Conservation (phyloP, 2,329 filamentous ascomycete species). For the Cladobotryum protrusum region DNA sequence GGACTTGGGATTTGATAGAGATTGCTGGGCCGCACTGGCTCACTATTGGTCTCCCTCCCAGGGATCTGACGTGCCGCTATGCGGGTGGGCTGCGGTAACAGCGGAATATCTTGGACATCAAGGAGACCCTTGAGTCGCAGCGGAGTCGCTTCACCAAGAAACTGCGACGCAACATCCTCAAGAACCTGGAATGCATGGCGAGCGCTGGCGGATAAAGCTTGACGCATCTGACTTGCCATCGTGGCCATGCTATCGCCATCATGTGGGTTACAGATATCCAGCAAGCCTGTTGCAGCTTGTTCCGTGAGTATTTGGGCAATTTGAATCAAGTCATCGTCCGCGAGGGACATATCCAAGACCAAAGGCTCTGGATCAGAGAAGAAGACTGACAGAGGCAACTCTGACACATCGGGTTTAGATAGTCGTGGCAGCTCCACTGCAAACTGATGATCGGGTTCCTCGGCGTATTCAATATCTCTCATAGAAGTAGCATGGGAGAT, state of each 20-base stretch:
- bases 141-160: constrained; percentile 35
- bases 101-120: constrained; percentile 52
- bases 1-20: constrained; percentile 61
- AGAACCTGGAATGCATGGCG: constrained; percentile 45
- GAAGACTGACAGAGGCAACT: constrained; percentile 47
- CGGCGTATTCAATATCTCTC: constrained; percentile 41
- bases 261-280: constrained; percentile 29
- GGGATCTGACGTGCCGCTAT: constrained; percentile 43
- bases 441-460: constrained; percentile 42
- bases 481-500: constrained; percentile 47
- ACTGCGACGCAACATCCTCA: constrained; percentile 37
- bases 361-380: constrained; percentile 55
- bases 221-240: constrained; percentile 30
- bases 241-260: constrained; percentile 15
- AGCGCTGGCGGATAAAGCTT: constrained; percentile 36
- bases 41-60: constrained; percentile 35
- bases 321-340: constrained; percentile 57
- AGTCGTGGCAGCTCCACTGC: constrained; percentile 45
- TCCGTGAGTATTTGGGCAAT: constrained; percentile 67
- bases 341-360: constrained; percentile 36
- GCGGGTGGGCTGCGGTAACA: constrained; percentile 46
- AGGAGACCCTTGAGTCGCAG: constrained; percentile 42
- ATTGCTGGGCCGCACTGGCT: constrained; percentile 44
- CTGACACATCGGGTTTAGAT: constrained; percentile 41
- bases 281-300: constrained; percentile 53